Evolutionary conservation across 192 early-diverging fungal species (phyloP).

Genomic region (Entomortierella lignicola): DNA sequence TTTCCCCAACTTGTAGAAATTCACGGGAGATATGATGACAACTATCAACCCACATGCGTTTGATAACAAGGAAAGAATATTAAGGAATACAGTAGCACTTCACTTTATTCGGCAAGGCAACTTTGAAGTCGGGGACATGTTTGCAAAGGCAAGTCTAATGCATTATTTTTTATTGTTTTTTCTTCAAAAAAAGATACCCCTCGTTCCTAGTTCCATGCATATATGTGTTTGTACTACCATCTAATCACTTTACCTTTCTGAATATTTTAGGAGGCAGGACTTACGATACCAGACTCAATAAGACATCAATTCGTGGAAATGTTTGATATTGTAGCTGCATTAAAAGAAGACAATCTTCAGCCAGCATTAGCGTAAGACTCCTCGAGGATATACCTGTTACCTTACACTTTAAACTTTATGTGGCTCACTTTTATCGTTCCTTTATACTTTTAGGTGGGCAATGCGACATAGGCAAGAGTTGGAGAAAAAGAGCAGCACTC

Average conservation of each 20-base stretch:
- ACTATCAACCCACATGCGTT: constrained; percentile 80
- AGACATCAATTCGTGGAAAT: constrained; percentile 83
- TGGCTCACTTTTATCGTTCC: too few relatives aligned
- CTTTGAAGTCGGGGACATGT: constrained; percentile 81
- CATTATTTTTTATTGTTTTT: not conserved
- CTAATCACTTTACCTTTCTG: not conserved
- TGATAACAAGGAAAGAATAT: constrained; percentile 71
- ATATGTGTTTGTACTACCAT: not conserved
- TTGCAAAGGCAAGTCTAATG: constrained; percentile 49
- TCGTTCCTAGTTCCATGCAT: not conserved
- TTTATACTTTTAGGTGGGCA: constrained; percentile 76
- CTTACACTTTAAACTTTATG: too few relatives aligned
- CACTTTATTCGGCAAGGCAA: constrained; percentile 92
- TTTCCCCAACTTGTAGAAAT: constrained; percentile 60
- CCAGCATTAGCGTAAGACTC: constrained; percentile 71
- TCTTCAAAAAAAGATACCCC: not conserved
- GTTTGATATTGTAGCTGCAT: constrained; percentile 76
- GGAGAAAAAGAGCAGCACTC: constrained; percentile 61
- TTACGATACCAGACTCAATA: constrained; percentile 58
- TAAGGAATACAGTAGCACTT: constrained; percentile 71
- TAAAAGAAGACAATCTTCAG: constrained; percentile 69
- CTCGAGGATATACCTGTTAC: too few relatives aligned
- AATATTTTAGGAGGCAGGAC: constrained; percentile 51
- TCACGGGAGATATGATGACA: constrained; percentile 72
- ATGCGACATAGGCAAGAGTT: constrained; percentile 65